Evolutionary conservation across 257 asterid species (phyloP).

Genomic region (Misopates orontium): DNA sequence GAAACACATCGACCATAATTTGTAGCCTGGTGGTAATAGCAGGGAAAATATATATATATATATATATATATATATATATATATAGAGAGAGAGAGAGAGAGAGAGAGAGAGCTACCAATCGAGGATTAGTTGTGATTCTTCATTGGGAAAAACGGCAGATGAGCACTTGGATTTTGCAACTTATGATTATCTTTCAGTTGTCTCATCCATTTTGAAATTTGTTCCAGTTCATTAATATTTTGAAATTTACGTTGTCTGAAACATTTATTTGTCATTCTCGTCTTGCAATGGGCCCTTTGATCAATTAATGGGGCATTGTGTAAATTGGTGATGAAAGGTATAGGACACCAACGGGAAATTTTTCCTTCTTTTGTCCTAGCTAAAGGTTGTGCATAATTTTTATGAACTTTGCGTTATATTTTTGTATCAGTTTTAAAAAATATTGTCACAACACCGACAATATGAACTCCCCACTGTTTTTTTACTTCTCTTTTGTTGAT

Average conservation of each 20-base stretch:
- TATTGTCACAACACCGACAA: not conserved
- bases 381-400: not conserved
- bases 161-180: slow-evolving; percentile 21
- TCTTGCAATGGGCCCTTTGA: slow-evolving; percentile 16
- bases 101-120: no score
- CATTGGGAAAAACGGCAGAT: not conserved
- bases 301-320: slow-evolving; percentile 22
- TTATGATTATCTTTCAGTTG: not conserved
- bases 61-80: no score
- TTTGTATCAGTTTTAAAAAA: not conserved
- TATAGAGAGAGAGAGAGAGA: no score
- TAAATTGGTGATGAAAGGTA: slow-evolving; percentile 24
- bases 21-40: not conserved
- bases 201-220: not conserved
- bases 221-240: not conserved
- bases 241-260: not conserved
- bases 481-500: no score
- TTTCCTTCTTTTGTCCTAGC: no score
- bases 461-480: not conserved
- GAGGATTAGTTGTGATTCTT: not conserved
- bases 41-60: not conserved
- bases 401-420: not conserved
- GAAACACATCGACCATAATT: not conserved
- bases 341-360: slow-evolving; percentile 20
- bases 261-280: not conserved